Conservation (phyloP, 2,329 filamentous ascomycete species). For the Ceratocystiopsis brevicomis region DNA sequence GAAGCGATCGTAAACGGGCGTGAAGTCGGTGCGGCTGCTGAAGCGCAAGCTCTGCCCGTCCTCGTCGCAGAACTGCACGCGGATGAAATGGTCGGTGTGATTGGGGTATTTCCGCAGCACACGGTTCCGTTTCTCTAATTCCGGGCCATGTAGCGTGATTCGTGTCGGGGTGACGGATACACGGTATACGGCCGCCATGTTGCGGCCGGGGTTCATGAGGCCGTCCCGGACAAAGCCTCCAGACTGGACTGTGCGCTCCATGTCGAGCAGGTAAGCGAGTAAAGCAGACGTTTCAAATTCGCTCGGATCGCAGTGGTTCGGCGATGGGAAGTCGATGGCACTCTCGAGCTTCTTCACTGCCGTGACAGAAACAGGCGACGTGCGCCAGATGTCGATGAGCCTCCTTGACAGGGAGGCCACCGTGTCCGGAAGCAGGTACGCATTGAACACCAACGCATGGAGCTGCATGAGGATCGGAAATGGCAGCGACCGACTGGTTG, state of each 20-base stretch:
- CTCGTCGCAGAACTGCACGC: slow-evolving; percentile 59
- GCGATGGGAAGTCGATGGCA: slow-evolving; percentile 34
- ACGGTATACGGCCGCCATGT: slow-evolving; percentile 33
- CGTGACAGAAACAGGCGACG: slow-evolving; percentile 26
- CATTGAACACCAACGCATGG: slow-evolving; percentile 42
- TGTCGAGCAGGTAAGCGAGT: slow-evolving; percentile 18
- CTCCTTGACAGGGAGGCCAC: slow-evolving; percentile 27
- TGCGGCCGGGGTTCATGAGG: slow-evolving; percentile 14
- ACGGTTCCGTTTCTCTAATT: slow-evolving; percentile 49
- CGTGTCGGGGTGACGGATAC: slow-evolving; percentile 41
- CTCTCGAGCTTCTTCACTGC: slow-evolving; percentile 34
- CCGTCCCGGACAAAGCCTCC: slow-evolving; percentile 5
- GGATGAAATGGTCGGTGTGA: slow-evolving; percentile 43
- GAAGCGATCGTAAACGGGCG: slow-evolving; percentile 40
- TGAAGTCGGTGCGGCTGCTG: slow-evolving; percentile 30
- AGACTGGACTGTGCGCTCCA: slow-evolving; percentile 18
- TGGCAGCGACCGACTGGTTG: slow-evolving; percentile 19
- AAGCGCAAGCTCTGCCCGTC: slow-evolving; percentile 44
- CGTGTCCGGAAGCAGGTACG: slow-evolving; percentile 36
- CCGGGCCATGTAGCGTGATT: slow-evolving; percentile 38
- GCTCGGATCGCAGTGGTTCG: slow-evolving; percentile 23
- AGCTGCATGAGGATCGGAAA: slow-evolving; percentile 43
- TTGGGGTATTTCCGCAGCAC: slow-evolving; percentile 47
- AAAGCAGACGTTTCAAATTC: slow-evolving; percentile 23
- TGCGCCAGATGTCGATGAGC: slow-evolving; percentile 18